A percentile compares a stretch with the other conserved stretches of the same genome.
Conservation (phyloP, 169 alveolate genomes). For the Miamiensis avidus region DNA sequence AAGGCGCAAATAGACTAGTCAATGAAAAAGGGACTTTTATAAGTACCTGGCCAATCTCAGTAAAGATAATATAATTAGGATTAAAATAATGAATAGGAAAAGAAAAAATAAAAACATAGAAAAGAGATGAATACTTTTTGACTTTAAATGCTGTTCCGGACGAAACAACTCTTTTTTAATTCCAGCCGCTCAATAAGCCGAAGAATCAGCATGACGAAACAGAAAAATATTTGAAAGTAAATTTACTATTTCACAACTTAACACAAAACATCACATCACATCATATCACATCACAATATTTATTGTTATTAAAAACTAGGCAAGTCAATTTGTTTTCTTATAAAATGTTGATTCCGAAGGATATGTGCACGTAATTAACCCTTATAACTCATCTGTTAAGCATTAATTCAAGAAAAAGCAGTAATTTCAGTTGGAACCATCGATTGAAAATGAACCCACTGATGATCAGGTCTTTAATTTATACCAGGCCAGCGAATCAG, state of each 20-base stretch:
- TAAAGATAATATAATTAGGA: too few relatives aligned
- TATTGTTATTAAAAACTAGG: not conserved
- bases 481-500: not conserved
- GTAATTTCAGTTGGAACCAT: not conserved
- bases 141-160: not conserved
- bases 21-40: not conserved
- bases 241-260: too few relatives aligned
- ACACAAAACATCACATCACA: too few relatives aligned
- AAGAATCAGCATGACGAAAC: not conserved
- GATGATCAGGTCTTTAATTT: conserved; percentile 14
- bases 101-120: too few relatives aligned
- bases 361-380: not conserved
- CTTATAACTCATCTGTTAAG: not conserved
- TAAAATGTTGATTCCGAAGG: not conserved
- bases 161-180: not conserved
- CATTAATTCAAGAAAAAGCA: too few relatives aligned
- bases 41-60: too few relatives aligned
- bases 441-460: not conserved
- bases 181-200: not conserved
- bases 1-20: not conserved
- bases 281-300: too few relatives aligned
- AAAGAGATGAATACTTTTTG: not conserved
- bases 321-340: not conserved
- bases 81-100: too few relatives aligned
- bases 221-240: not conserved